phyloP scores from a whole-genome alignment of 1,284 basidiomycete species.

The Cryptococcus sp. region DNA sequence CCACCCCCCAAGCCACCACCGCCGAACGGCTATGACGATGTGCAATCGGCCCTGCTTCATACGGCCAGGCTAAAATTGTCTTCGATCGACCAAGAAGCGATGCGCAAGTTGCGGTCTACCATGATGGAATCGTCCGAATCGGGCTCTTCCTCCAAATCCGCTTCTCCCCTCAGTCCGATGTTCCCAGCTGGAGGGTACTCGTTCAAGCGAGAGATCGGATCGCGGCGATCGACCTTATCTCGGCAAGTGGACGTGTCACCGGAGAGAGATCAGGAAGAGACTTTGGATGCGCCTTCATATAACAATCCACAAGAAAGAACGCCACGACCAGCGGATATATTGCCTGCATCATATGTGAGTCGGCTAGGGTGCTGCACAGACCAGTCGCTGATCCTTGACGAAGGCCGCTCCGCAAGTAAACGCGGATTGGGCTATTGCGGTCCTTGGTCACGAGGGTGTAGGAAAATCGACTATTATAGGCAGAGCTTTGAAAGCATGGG shows the following conservation, averaged over 20 bases:
- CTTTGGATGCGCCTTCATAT: not conserved
- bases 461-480: conserved; percentile 50
- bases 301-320: too few species aligned
- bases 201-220: conserved; percentile 3
- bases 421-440: conserved; percentile 45
- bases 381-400: not conserved
- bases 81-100: conserved; percentile 40
- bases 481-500: conserved; percentile 46
- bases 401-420: not conserved
- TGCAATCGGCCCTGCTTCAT: conserved; percentile 26
- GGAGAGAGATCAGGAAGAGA: not conserved
- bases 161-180: conserved; percentile 19
- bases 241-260: conserved; percentile 6
- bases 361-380: not conserved
- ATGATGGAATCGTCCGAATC: conserved; percentile 34
- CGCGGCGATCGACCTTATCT: conserved; percentile 30
- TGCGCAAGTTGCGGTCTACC: conserved; percentile 38
- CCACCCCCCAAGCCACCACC: conserved; percentile 7
- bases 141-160: conserved; percentile 19
- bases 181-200: conserved; percentile 12
- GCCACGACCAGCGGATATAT: too few species aligned
- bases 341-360: not conserved
- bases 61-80: conserved; percentile 36
- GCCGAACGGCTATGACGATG: conserved; percentile 6
- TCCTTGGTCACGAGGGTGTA: conserved; percentile 44